These are phyloP conservation scores for Hirsutella rhossiliensis DNA, from an alignment of 2,329 filamentous ascomycete genomes.

Conservation along the genomic window DNA sequence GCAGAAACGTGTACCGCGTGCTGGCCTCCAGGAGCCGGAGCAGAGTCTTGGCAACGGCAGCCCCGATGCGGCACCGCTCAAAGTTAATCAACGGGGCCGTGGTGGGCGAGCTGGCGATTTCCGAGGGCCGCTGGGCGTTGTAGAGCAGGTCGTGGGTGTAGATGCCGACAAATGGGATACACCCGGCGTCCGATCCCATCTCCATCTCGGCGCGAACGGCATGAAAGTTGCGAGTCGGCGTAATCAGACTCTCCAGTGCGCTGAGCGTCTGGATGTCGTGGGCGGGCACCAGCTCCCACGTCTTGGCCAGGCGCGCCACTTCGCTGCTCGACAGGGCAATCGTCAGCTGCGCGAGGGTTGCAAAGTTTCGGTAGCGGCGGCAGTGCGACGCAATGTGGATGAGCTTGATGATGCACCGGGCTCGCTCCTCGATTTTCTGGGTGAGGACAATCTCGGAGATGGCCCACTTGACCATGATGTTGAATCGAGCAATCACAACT, in stretches of 20 bases:
- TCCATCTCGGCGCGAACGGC: conserved; percentile 74
- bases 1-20: conserved; percentile 59
- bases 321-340: conserved; percentile 67
- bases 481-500: conserved; percentile 76
- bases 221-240: conserved; percentile 67
- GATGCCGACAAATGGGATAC: conserved; percentile 73
- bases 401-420: conserved; percentile 65
- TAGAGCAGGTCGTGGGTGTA: conserved; percentile 78
- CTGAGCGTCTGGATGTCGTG: conserved; percentile 53
- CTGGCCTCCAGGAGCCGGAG: conserved; percentile 70
- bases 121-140: conserved; percentile 67
- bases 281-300: conserved; percentile 59
- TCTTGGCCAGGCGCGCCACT: conserved; percentile 52
- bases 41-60: conserved; percentile 67
- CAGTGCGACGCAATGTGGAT: conserved; percentile 73
- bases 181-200: conserved; percentile 50
- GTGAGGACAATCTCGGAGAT: conserved; percentile 71
- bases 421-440: conserved; percentile 57
- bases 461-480: conserved; percentile 80
- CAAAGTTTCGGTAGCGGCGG: conserved; percentile 67
- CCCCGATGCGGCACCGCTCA: conserved; percentile 65
- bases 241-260: conserved; percentile 61
- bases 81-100: conserved; percentile 69
- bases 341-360: conserved; percentile 70
- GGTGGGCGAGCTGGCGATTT: conserved; percentile 55